A percentile compares a stretch with the other conserved stretches of the same genome.
phyloP scores from a whole-genome alignment of 2,329 filamentous ascomycete species.

The Monosporascus ibericus region DNA sequence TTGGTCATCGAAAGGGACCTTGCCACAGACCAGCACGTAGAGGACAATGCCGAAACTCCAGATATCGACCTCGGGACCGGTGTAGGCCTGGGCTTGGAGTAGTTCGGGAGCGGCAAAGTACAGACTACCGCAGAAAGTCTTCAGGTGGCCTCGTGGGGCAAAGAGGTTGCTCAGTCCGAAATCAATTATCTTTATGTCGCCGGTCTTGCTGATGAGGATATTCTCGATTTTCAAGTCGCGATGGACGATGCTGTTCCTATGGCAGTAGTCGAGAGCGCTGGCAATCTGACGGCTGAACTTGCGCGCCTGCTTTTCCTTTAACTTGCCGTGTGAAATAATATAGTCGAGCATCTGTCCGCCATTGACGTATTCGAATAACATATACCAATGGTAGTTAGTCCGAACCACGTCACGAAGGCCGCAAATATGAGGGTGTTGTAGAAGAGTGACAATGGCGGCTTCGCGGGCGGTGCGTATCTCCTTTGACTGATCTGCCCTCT shows the following conservation, averaged over 20 bases:
- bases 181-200: conserved; percentile 99
- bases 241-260: conserved; percentile 96
- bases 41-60: conserved; percentile 99
- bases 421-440: conserved; percentile 94
- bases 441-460: conserved; percentile 89
- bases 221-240: conserved; percentile 98
- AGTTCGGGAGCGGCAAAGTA: conserved; percentile 97
- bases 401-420: conserved; percentile 91
- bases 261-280: conserved; percentile 93
- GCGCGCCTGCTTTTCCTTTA: conserved; percentile 96
- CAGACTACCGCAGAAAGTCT: conserved; percentile 95
- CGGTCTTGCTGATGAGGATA: conserved; percentile 97
- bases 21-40: conserved; percentile 94
- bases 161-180: conserved; percentile 97
- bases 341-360: conserved; percentile 99
- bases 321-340: conserved; percentile 94
- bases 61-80: conserved; percentile 91
- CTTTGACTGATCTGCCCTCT: conserved; percentile 91
- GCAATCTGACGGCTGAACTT: conserved; percentile 98
- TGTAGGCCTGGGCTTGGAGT: conserved; percentile 88
- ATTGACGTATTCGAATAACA: conserved; percentile 99
- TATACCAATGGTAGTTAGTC: conserved; percentile 99
- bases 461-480: conserved; percentile 93
- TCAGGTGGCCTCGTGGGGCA: conserved; percentile 74
- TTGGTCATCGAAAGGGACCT: conserved; percentile 97